Conservation (phyloP, 2,329 filamentous ascomycete genomes). For the Trichoderma sp. region DNA sequence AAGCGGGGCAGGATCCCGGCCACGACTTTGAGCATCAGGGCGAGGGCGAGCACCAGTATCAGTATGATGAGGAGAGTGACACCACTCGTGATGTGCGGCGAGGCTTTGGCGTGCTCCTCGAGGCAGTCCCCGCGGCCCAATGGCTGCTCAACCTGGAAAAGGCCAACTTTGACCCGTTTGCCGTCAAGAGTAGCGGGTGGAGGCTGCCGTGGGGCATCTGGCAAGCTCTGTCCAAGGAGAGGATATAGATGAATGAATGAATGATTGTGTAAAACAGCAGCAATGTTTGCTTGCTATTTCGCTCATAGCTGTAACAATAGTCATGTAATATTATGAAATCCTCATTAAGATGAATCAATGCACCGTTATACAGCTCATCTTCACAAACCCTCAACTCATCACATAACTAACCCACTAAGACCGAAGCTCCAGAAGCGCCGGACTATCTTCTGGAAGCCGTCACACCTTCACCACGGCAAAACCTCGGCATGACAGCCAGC, state of each 20-base stretch:
- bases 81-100: conserved; percentile 50
- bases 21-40: conserved; percentile 88
- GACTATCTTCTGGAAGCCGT: background rate
- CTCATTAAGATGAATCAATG: background rate
- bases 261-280: background rate
- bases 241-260: conserved; percentile 39
- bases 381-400: background rate
- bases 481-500: conserved; percentile 28
- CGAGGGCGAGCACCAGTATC: conserved; percentile 66
- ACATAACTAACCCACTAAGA: background rate
- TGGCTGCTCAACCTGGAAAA: conserved; percentile 79
- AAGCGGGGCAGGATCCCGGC: conserved; percentile 70
- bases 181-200: conserved; percentile 66
- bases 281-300: background rate
- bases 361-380: background rate
- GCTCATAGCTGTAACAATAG: background rate
- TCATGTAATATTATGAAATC: background rate
- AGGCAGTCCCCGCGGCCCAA: conserved; percentile 72
- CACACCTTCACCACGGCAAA: conserved; percentile 33
- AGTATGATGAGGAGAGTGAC: conserved; percentile 46
- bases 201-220: conserved; percentile 78
- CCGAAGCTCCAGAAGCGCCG: background rate
- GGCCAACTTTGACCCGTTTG: conserved; percentile 82
- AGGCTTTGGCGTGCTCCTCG: conserved; percentile 78
- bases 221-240: conserved; percentile 52